Percentiles rank a stretch among this genome's conserved stretches.
phyloP scores from a whole-genome alignment of 2,329 filamentous ascomycete species.

The Fusarium pseudograminearum region DNA sequence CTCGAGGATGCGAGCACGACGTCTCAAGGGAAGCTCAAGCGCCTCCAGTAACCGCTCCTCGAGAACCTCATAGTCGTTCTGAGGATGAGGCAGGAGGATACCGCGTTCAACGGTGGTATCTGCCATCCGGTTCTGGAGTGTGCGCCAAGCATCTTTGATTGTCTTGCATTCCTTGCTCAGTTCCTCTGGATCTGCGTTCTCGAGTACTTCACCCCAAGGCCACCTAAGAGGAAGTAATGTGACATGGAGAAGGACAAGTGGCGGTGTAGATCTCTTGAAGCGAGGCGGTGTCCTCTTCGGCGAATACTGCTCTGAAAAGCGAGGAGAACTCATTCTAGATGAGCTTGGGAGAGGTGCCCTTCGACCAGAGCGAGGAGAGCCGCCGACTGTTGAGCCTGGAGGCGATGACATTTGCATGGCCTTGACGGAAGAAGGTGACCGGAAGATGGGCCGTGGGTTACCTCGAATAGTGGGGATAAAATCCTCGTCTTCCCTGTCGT shows the following conservation, averaged over 20 bases:
- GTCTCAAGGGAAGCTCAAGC: constrained; percentile 73
- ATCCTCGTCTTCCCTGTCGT: constrained; percentile 58
- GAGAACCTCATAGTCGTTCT: constrained; percentile 82
- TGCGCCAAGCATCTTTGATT: constrained; percentile 72
- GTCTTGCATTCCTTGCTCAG: constrained; percentile 61
- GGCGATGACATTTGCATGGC: constrained; percentile 80
- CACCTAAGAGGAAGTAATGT: constrained; percentile 79
- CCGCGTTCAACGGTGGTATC: constrained; percentile 81
- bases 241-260: constrained; percentile 81
- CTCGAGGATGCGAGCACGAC: constrained; percentile 76
- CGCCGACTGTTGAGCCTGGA: constrained; percentile 65
- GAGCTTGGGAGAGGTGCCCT: constrained; percentile 61
- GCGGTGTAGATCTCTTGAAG: constrained; percentile 69
- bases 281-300: constrained; percentile 70
- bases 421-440: constrained; percentile 76
- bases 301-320: constrained; percentile 63
- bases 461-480: constrained; percentile 68
- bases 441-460: constrained; percentile 72
- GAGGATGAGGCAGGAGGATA: constrained; percentile 80
- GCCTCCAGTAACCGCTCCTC: constrained; percentile 83
- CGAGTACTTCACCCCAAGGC: constrained; percentile 70
- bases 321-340: constrained; percentile 69
- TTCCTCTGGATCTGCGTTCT: constrained; percentile 56
- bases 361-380: constrained; percentile 68
- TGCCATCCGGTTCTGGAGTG: constrained; percentile 76